These are phyloP conservation scores for Yarrowia keelungensis DNA, from an alignment of 805 yeast genomes.

Conservation along the genomic window DNA sequence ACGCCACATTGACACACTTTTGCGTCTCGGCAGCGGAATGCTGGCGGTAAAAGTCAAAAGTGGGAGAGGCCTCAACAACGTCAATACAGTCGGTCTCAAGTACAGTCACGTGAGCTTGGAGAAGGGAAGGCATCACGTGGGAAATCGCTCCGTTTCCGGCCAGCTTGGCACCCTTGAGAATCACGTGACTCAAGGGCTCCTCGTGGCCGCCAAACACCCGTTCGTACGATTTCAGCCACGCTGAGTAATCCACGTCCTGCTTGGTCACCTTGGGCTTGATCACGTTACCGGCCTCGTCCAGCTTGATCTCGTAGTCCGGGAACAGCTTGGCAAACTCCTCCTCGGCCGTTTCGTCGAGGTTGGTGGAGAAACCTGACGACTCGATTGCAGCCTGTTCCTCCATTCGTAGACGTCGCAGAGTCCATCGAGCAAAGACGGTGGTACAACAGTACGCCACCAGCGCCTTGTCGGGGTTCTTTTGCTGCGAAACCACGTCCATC, in stretches of 20 bases:
- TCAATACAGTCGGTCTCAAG: conserved; percentile 6
- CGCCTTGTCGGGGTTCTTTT: not conserved
- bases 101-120: conserved; percentile 26
- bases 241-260: conserved; percentile 23
- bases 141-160: not conserved
- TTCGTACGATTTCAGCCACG: conserved; percentile 14
- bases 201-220: not conserved
- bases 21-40: conserved; percentile 65
- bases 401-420: conserved; percentile 68
- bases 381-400: conserved; percentile 69
- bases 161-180: conserved; percentile 8
- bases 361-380: conserved; percentile 68
- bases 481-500: conserved; percentile 17
- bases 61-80: conserved; percentile 43
- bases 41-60: conserved; percentile 70
- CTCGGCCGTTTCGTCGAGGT: conserved; percentile 70
- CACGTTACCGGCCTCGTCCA: conserved; percentile 31
- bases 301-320: conserved; percentile 73
- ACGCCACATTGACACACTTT: conserved; percentile 60
- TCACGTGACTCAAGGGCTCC: not conserved
- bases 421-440: conserved; percentile 77
- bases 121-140: conserved; percentile 19
- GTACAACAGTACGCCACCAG: conserved; percentile 29
- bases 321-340: conserved; percentile 80
- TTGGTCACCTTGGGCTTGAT: conserved; percentile 34